Evolutionary conservation across 2,329 filamentous ascomycete genomes (phyloP).

Genomic region (Aspergillus jensenii): DNA sequence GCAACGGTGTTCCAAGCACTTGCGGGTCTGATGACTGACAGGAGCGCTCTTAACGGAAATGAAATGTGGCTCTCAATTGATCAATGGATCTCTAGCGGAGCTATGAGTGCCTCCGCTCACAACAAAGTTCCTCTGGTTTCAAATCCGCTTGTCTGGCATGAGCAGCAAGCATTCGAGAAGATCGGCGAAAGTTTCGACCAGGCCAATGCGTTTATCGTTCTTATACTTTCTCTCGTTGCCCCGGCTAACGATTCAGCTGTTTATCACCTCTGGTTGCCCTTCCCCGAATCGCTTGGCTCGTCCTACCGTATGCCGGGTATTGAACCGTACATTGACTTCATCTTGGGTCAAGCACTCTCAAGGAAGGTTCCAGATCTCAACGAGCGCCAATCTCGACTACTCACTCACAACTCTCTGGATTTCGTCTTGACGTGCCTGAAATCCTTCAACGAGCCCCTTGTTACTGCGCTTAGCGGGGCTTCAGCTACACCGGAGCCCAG

Average conservation of each 20-base stretch:
- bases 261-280: conserved; percentile 75
- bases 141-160: conserved; percentile 42
- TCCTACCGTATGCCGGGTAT: conserved; percentile 80
- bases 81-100: conserved; percentile 68
- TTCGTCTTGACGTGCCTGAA: conserved; percentile 77
- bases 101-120: conserved; percentile 44
- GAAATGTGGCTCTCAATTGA: conserved; percentile 81
- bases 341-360: conserved; percentile 74
- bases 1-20: conserved; percentile 82
- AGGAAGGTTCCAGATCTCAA: conserved; percentile 67
- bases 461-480: conserved; percentile 78
- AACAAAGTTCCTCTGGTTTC: conserved; percentile 43
- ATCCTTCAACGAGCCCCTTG: conserved; percentile 91
- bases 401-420: conserved; percentile 78
- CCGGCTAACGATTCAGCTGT: conserved; percentile 51
- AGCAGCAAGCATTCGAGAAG: conserved; percentile 68
- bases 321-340: conserved; percentile 89
- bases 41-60: conserved; percentile 65
- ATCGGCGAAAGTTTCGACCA: conserved; percentile 81
- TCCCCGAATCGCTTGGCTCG: conserved; percentile 80
- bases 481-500: conserved; percentile 72
- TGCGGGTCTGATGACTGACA: conserved; percentile 72
- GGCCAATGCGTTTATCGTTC: conserved; percentile 75
- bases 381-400: conserved; percentile 66
- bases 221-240: conserved; percentile 70